Evolutionary conservation across 192 early-diverging fungal genomes (phyloP), one percentile per base, ranked within the genome.

Genomic region (Coemansia sp.): DNA sequence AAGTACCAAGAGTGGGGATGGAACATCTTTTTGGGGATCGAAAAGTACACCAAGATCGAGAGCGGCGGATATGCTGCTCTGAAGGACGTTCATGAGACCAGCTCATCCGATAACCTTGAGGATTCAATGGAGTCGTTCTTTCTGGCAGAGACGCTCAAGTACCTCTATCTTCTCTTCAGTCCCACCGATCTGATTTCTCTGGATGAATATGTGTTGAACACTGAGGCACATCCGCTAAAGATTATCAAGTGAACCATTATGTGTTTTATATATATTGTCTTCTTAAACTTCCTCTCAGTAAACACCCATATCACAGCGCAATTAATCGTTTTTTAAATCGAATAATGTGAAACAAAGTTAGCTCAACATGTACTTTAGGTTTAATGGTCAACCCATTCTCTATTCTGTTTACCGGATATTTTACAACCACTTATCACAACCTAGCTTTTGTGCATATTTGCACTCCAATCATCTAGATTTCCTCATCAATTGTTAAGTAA

Each of bases 141-240:
- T 68, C 72, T 96, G 61, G 94, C 95, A 0, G 96, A 98, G 72
- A 96, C 95, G 0, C 86, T 98, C 63, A 98, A 98, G 79, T 98
- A 98, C 72, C 82, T 95, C 26, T 98, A 93, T 72, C 64, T 98
- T 68, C 83, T 97, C 52, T 97, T 94, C 70, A 85, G 84, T n/a
- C 75, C 87, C 18, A 74, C 84, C 30, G 74, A 87, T 63, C 57
- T 84, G 7, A 66, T 94, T 34, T 75, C 91, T 9, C 77, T 96
- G 37, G 89, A 93, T 60, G 70, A 92, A 72, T 95, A 87, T 80
- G 94, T 98, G 4, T 87, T 97, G 64, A 99, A 93, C 68, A 99
- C 96, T 3, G 96, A 97, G 74, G 95, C 94, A 23, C 96, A 97
- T 78, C 94, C 94, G 46, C 64, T 97, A 34, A 67, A 71, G 40